These are phyloP conservation scores for Arthrobotrys entomopaga DNA, from an alignment of 2,329 filamentous ascomycete genomes.

Conservation along the genomic window DNA sequence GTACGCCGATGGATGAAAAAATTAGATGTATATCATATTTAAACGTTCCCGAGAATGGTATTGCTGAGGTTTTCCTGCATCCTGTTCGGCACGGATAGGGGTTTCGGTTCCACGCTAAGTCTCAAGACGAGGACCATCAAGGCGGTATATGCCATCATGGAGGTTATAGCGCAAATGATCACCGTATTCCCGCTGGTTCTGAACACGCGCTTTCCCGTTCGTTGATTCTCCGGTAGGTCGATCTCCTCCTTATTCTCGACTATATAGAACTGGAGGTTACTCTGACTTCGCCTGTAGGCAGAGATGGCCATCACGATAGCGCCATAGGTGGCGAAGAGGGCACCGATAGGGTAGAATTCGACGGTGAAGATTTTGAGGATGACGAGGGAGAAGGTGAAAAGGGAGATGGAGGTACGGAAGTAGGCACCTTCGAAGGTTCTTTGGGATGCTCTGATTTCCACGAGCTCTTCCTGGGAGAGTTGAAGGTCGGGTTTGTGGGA, in stretches of 20 bases:
- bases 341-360: conserved; percentile 97
- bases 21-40: too few species aligned
- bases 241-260: conserved; percentile 52
- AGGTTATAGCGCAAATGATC: conserved; percentile 47
- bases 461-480: conserved; percentile 83
- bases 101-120: conserved; percentile 36
- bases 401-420: conserved; percentile 89
- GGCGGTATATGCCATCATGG: conserved; percentile 25
- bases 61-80: conserved; percentile 19
- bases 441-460: conserved; percentile 93
- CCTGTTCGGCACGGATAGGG: not conserved
- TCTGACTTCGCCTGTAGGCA: conserved; percentile 86
- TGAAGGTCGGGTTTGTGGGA: conserved; percentile 35
- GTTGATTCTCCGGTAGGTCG: conserved; percentile 28
- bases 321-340: conserved; percentile 91
- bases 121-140: conserved; percentile 29
- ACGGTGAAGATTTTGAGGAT: conserved; percentile 96
- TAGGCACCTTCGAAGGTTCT: conserved; percentile 98
- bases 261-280: conserved; percentile 89
- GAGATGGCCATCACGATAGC: conserved; percentile 83
- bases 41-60: not conserved
- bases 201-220: conserved; percentile 40
- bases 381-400: conserved; percentile 94
- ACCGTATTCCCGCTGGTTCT: conserved; percentile 53
- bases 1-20: too few species aligned